Evolutionary conservation across 768 basidiomycete species (phyloP).

Genomic region (Kondoa subrosea): DNA sequence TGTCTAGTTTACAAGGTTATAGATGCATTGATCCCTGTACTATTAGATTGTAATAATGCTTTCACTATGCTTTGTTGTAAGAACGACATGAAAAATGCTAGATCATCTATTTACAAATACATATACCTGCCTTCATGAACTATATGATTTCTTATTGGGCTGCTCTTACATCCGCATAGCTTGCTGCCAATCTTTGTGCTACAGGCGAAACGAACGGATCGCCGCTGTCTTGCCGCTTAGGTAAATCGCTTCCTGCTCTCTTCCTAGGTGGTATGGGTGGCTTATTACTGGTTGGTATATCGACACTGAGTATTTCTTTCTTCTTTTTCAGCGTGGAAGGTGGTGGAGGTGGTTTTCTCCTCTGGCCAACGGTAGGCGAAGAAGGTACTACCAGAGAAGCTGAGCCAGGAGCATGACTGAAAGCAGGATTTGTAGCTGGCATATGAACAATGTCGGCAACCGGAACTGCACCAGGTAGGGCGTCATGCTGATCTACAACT

Average conservation of each 20-base stretch:
- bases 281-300: too few relatives aligned
- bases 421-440: not conserved
- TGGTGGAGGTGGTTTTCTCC: not conserved
- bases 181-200: too few relatives aligned
- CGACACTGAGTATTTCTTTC: too few relatives aligned
- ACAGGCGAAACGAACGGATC: too few relatives aligned
- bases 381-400: not conserved
- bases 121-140: not conserved
- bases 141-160: not conserved
- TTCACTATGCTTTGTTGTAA: too few relatives aligned
- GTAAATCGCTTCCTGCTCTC: not conserved
- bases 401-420: not conserved
- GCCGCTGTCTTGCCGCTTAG: too few relatives aligned
- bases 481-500: not conserved
- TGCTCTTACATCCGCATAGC: not conserved
- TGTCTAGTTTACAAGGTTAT: constrained; percentile 13
- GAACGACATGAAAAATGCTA: too few relatives aligned
- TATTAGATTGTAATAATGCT: too few relatives aligned
- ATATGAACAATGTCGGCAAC: not conserved
- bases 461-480: not conserved
- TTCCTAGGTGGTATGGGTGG: not conserved
- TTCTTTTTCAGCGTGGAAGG: not conserved
- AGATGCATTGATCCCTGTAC: not conserved
- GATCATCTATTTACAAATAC: too few relatives aligned
- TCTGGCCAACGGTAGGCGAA: not conserved